Evolutionary conservation across 257 asterid genomes (phyloP), one percentile per base, ranked within the genome.

Genomic region (Pogostemon cablin): DNA sequence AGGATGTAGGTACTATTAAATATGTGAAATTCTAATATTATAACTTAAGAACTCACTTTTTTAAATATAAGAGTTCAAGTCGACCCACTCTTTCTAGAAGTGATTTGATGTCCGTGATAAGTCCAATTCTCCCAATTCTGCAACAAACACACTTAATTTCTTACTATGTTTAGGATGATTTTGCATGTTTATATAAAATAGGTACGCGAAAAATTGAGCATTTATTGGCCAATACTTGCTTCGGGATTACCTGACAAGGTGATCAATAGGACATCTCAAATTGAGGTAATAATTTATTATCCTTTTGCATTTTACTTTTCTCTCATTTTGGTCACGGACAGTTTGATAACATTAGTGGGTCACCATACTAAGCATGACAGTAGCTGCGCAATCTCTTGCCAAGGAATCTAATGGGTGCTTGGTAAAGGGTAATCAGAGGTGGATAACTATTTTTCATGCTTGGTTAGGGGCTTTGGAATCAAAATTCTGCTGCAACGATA

Each of bases 161-260:
- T 43, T 61, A 10, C 46, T 55, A 3, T 38, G 6, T 49, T 66
- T 17, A 40, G 43, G 17, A 32, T 57, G 5, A 49, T 48, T 52
- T 65, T 7, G 10, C 48, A 10, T 7, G 68, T 59, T 56, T 8
- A 65, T 81, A 34, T 77, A 54, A 62, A 60, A 11, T 68, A 89
- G 97, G 97, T 93, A 48, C 95, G 96, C 10, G 75, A 69, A 63
- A 67, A 32, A 58, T 79, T 93, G 70, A 77, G 92, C 76, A 20
- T 79, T 63, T 91, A 86, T 72, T 93, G 97, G 98, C 95, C 92
- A 2, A 44, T 75, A 57, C 90, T 93, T 57, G 72, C 86, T n/a
- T 80, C 35, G 43, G 78, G 70, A 53, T 76, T 89, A 77, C 83
- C 90, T 1, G 90, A 84, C 8, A 72, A 77, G 55, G 76, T 82